phyloP scores from a whole-genome alignment of 2,329 filamentous ascomycete genomes.

The Fusarium sp. region DNA sequence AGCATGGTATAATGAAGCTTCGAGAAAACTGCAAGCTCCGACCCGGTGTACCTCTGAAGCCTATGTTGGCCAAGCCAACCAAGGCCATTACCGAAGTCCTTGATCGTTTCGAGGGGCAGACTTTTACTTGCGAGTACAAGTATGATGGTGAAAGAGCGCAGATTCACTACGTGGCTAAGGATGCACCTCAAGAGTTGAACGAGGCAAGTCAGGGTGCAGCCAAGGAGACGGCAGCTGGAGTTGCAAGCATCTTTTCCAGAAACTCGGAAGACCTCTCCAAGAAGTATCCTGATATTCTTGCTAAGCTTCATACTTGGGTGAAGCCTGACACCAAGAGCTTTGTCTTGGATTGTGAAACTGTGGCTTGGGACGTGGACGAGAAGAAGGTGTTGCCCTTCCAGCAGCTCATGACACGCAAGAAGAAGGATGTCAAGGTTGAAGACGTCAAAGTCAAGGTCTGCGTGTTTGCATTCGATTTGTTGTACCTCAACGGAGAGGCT shows the following conservation, averaged over 20 bases:
- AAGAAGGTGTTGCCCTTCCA: conserved; percentile 98
- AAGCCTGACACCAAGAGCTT: conserved; percentile 93
- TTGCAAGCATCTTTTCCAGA: conserved; percentile 94
- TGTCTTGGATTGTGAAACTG: conserved; percentile 98
- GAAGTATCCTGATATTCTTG: conserved; percentile 96
- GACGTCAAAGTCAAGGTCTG: conserved; percentile 98
- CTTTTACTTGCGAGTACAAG: conserved; percentile 99
- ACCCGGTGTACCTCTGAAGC: conserved; percentile 94
- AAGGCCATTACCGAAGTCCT: conserved; percentile 98
- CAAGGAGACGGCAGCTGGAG: conserved; percentile 78
- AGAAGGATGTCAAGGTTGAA: conserved; percentile 95
- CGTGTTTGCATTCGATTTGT: conserved; percentile 94
- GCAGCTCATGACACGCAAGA: conserved; percentile 97
- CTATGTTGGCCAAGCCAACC: conserved; percentile 98
- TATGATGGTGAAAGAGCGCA: conserved; percentile 99
- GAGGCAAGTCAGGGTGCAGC: conserved; percentile 72
- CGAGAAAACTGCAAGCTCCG: conserved; percentile 90
- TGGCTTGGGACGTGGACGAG: conserved; percentile 94
- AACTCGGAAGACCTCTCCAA: conserved; percentile 98
- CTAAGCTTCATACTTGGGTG: conserved; percentile 90
- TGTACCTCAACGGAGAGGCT: conserved; percentile 93
- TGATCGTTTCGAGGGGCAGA: conserved; percentile 94
- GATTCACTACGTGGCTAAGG: conserved; percentile 94
- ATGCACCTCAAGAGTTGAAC: conserved; percentile 78
- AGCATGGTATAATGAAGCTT: conserved; percentile 87